These are phyloP conservation scores for Penicillium taxi DNA, from an alignment of 495 filamentous ascomycete genomes.

Conservation along the genomic window DNA sequence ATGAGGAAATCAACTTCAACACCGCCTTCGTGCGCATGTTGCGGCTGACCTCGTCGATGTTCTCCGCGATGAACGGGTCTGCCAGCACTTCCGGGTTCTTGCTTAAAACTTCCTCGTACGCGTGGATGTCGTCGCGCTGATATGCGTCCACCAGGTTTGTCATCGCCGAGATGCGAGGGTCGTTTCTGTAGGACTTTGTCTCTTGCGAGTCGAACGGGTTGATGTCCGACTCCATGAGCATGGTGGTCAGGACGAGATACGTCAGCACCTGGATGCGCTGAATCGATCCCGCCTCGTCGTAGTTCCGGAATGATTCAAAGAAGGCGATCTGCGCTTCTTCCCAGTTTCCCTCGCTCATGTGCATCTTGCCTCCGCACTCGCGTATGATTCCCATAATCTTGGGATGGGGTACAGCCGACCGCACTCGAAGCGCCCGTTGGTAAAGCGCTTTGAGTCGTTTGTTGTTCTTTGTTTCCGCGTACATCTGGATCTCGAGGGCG, in stretches of 20 bases:
- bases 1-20: constrained; percentile 86
- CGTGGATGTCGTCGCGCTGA: constrained; percentile 88
- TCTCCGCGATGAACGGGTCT: constrained; percentile 96
- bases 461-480: constrained; percentile 92
- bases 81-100: constrained; percentile 82
- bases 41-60: constrained; percentile 97
- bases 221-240: constrained; percentile 99
- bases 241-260: constrained; percentile 90
- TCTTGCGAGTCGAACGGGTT: constrained; percentile 99
- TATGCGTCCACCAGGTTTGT: constrained; percentile 94
- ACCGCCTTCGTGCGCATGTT: constrained; percentile 97
- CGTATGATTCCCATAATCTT: constrained; percentile 99
- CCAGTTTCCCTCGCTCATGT: constrained; percentile 99
- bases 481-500: constrained; percentile 97
- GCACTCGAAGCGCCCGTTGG: constrained; percentile 78
- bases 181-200: constrained; percentile 97
- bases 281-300: constrained; percentile 93
- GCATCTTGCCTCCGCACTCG: constrained; percentile 99
- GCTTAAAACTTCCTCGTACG: constrained; percentile 79
- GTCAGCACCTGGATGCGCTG: constrained; percentile 97
- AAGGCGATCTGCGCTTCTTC: constrained; percentile 94
- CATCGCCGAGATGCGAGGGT: constrained; percentile 92
- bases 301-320: constrained; percentile 97
- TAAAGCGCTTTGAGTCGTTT: constrained; percentile 93
- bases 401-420: constrained; percentile 92